Evolutionary conservation across 2,329 filamentous ascomycete genomes (phyloP), one percentile per base, ranked within the genome.

Genomic region (Parafenestella ontariensis): DNA sequence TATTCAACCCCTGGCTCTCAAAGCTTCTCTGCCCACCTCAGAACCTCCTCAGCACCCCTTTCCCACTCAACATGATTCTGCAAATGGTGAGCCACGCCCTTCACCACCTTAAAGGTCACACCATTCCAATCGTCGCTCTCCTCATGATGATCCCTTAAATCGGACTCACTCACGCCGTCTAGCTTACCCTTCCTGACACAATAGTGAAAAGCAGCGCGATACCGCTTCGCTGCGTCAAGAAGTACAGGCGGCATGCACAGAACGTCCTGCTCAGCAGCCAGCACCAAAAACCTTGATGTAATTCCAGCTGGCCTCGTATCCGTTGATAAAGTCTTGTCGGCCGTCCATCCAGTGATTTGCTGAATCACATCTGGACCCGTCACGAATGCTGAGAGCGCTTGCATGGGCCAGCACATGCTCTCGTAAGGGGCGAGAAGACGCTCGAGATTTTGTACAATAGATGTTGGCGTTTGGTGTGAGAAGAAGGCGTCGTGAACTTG

Each of bases 21-120:
- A 17, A 57, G 43, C 33, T 55, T 17, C 46, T 70, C 51, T 48
- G 79, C 73, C 64, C 82, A 85, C 0, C 60, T 64, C 20, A 79
- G 59, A 26, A 85, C 50, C 56, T 79, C 81, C 47, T 71, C 66
- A 1, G 79, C 81, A 0, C 82, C 82, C 2, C 75, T 65, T 49
- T 82, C 70, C 79, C 80, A 83, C 34, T 75, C 73, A 10, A 78
- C 67, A 60, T 85, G 82, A 50, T 85, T 83, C 64, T 84, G 81
- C 40, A 84, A 56, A 68, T 85, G 82, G 65, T 85, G 82, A 1
- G 78, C 82, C 3, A 81, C 74, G 2, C 76, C 77, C 3, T 75
- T 70, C 1, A 84, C 78, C 41, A 79, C 68, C 15, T 62, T 74
- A 42, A 81, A 68, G 42, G 70, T 66, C 9, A 84, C 79, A 1